These are phyloP conservation scores for Alternaria arbusti DNA, from an alignment of 2,329 filamentous ascomycete genomes.

Conservation along the genomic window DNA sequence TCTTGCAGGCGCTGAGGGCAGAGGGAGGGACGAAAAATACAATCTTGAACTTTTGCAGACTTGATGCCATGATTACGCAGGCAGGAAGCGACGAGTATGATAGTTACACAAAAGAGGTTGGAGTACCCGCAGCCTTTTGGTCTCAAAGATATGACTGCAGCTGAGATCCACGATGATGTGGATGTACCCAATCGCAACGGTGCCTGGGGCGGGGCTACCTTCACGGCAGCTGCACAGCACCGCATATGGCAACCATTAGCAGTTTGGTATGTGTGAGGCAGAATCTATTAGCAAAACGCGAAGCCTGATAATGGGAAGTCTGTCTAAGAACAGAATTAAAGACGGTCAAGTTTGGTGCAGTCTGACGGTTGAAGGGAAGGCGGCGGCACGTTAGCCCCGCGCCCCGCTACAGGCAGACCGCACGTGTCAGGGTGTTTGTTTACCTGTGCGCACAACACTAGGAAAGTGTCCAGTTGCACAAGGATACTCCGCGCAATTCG, in stretches of 20 bases:
- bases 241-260: background rate
- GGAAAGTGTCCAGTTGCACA: slow-evolving; percentile 12
- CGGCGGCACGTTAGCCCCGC: slow-evolving; percentile 7
- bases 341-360: background rate
- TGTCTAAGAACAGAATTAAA: background rate
- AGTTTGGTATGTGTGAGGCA: background rate
- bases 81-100: background rate
- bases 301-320: background rate
- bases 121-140: background rate
- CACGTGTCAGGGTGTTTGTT: slow-evolving; percentile 30
- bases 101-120: background rate
- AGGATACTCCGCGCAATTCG: slow-evolving; percentile 10
- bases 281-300: background rate
- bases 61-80: slow-evolving; percentile 1
- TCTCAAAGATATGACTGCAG: background rate
- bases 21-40: slow-evolving; percentile 54
- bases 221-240: background rate
- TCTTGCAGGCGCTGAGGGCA: slow-evolving; percentile 48
- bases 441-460: slow-evolving; percentile 24
- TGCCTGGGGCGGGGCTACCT: background rate
- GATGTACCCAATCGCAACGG: background rate
- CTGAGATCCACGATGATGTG: background rate
- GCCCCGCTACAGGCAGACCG: slow-evolving; percentile 15
- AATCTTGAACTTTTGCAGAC: slow-evolving; percentile 48
- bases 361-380: background rate